phyloP scores from a whole-genome alignment of 2,329 filamentous ascomycete species.

The Colletotrichum sp. region DNA sequence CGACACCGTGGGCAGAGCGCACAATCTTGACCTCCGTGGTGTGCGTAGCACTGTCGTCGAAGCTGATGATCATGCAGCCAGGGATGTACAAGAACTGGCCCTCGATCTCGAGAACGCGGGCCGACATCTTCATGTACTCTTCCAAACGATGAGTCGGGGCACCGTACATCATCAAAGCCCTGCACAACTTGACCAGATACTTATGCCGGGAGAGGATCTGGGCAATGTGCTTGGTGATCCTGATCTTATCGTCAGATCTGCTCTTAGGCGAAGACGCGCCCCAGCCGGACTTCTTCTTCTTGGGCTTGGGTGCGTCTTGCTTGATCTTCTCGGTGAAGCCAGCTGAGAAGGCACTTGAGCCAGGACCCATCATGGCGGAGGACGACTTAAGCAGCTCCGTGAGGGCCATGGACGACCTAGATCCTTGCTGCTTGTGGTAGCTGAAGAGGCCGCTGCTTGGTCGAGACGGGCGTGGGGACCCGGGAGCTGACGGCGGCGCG shows the following conservation, averaged over 20 bases:
- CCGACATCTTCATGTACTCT: conserved; percentile 90
- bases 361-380: conserved; percentile 55
- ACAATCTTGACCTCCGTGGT: conserved; percentile 83
- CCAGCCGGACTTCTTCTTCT: conserved; percentile 31
- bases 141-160: conserved; percentile 91
- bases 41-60: conserved; percentile 76
- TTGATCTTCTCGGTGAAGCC: conserved; percentile 50
- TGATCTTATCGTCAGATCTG: conserved; percentile 32
- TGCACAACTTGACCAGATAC: conserved; percentile 85
- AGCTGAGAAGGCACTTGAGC: conserved; percentile 48
- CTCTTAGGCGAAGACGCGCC: conserved; percentile 3
- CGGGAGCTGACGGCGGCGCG: conserved; percentile 18
- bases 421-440: conserved; percentile 44
- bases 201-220: conserved; percentile 78
- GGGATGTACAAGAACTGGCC: conserved; percentile 90
- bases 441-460: conserved; percentile 45
- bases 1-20: conserved; percentile 69
- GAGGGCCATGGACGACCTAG: conserved; percentile 49
- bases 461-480: conserved; percentile 35
- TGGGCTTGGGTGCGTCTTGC: conserved; percentile 38
- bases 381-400: conserved; percentile 61
- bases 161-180: conserved; percentile 86
- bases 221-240: conserved; percentile 65
- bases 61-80: conserved; percentile 93
- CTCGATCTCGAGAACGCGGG: conserved; percentile 86